phyloP scores from a whole-genome alignment of 2,329 filamentous ascomycete genomes.

The Cladosporium sphaerospermum region DNA sequence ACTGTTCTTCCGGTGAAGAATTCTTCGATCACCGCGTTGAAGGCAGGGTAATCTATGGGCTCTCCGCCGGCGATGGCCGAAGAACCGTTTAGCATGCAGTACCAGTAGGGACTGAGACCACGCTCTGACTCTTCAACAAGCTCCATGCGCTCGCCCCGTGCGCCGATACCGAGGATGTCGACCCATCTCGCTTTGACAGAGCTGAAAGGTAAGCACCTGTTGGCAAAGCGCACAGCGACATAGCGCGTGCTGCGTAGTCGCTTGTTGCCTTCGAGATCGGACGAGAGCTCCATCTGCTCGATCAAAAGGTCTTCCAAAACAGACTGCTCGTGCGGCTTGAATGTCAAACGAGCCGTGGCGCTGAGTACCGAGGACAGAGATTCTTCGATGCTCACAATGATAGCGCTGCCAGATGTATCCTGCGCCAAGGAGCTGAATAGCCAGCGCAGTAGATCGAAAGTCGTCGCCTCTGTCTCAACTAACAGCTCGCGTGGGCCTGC shows the following conservation, averaged over 20 bases:
- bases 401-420: conserved; percentile 65
- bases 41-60: conserved; percentile 37
- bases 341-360: conserved; percentile 43
- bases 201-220: conserved; percentile 73
- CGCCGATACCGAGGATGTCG: conserved; percentile 72
- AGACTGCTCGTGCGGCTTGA: conserved; percentile 37
- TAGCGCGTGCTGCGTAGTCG: conserved; percentile 65
- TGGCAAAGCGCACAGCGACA: conserved; percentile 81
- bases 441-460: conserved; percentile 61
- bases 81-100: conserved; percentile 52
- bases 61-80: conserved; percentile 20
- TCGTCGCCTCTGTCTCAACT: conserved; percentile 35
- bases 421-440: conserved; percentile 77
- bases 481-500: conserved; percentile 55
- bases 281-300: conserved; percentile 45
- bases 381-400: conserved; percentile 83
- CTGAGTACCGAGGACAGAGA: conserved; percentile 73
- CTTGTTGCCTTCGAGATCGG: conserved; percentile 24
- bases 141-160: conserved; percentile 66
- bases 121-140: conserved; percentile 84
- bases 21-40: conserved; percentile 39
- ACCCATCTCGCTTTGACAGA: conserved; percentile 82
- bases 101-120: conserved; percentile 76
- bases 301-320: conserved; percentile 55
- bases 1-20: conserved; percentile 35